Percentiles rank a stretch among this genome's conserved stretches.
Conservation (phyloP, 148 eudicot genomes). For the Spergularia bocconei region DNA sequence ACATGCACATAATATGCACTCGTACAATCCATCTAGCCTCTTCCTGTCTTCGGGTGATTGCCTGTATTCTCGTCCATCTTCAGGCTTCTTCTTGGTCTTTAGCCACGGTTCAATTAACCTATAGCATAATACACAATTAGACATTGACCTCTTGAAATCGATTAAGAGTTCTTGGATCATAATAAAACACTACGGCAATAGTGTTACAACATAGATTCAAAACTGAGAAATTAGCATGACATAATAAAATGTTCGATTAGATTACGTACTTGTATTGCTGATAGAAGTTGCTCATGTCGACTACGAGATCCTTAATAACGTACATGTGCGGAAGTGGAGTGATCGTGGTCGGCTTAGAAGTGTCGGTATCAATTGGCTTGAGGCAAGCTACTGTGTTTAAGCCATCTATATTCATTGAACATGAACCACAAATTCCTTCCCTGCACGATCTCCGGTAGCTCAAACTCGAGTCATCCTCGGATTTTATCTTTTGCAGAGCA, state of each 20-base stretch:
- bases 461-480: constrained; percentile 65
- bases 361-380: constrained; percentile 65
- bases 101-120: constrained; percentile 86
- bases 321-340: constrained; percentile 86
- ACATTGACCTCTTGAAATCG: too few relatives aligned
- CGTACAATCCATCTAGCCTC: constrained; percentile 72
- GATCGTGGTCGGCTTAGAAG: constrained; percentile 48
- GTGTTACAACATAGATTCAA: too few relatives aligned
- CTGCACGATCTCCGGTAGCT: constrained; percentile 76
- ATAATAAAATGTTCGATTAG: background rate
- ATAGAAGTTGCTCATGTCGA: constrained; percentile 78
- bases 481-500: constrained; percentile 69
- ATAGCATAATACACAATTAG: background rate
- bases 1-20: constrained; percentile 84
- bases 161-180: too few relatives aligned
- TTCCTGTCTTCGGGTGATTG: constrained; percentile 56
- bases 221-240: too few relatives aligned
- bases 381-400: constrained; percentile 77
- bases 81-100: constrained; percentile 52
- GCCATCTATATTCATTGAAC: constrained; percentile 86
- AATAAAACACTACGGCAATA: too few relatives aligned
- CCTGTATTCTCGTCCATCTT: constrained; percentile 55
- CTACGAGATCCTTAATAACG: constrained; percentile 80
- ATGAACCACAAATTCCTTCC: constrained; percentile 89
- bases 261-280: constrained; percentile 73